Conservation (phyloP, 1,284 basidiomycete species). For the Puccinia horiana region DNA sequence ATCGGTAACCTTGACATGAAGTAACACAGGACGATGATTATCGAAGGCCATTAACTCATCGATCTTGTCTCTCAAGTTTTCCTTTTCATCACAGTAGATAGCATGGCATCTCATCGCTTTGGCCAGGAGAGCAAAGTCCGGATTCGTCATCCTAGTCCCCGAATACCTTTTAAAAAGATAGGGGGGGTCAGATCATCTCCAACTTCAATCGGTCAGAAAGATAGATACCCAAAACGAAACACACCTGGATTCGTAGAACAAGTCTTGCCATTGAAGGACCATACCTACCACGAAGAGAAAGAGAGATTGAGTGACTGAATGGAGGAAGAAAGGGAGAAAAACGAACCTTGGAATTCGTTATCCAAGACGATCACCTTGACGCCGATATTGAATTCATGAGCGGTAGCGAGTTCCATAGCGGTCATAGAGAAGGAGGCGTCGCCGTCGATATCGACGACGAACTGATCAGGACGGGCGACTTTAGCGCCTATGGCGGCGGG, state of each 20-base stretch:
- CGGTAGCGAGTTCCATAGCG: slow-evolving; percentile 96
- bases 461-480: slow-evolving; percentile 89
- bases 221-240: too few relatives aligned
- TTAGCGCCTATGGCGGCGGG: slow-evolving; percentile 94
- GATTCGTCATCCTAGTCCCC: slow-evolving; percentile 59
- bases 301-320: neutral
- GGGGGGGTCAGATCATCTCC: neutral
- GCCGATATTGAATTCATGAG: slow-evolving; percentile 84
- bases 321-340: neutral
- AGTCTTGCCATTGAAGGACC: slow-evolving; percentile 98
- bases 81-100: slow-evolving; percentile 70
- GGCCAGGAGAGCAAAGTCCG: slow-evolving; percentile 67
- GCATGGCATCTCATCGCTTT: slow-evolving; percentile 88
- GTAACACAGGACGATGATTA: slow-evolving; percentile 76
- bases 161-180: slow-evolving; percentile 52
- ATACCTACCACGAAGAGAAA: slow-evolving; percentile 85
- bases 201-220: neutral
- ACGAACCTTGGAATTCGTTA: slow-evolving; percentile 60
- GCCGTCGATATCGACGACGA: slow-evolving; percentile 92
- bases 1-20: slow-evolving; percentile 91
- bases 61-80: slow-evolving; percentile 89
- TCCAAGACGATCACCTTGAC: slow-evolving; percentile 71
- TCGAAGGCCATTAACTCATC: slow-evolving; percentile 98
- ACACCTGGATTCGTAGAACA: slow-evolving; percentile 19
- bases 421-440: slow-evolving; percentile 99